Base-by-base conservation (phyloP, 2,329 filamentous ascomycete species). In the Fusarium mangiferae region DNA sequence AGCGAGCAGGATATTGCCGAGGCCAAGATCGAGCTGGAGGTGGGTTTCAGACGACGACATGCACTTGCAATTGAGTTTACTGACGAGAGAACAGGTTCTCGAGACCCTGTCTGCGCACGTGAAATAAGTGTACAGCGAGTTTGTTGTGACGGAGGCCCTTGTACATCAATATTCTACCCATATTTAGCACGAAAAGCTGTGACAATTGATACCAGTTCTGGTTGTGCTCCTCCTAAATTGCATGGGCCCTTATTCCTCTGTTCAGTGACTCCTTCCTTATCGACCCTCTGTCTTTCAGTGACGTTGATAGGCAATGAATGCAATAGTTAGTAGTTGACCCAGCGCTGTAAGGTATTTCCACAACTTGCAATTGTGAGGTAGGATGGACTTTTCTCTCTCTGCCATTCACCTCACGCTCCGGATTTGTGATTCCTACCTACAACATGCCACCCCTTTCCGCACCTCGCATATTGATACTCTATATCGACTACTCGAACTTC, bases 11-110 rank as follows among this genome's bases (percentile, higher is more conserved):
- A 98, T 82, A 94, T 98, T 86, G 96, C 96, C 76, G 96, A 99
- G 91, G 96, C 96, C 78, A 98, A 98, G 91, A 96, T 99, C 84
- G 96, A 98, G 90, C 87, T 99, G 79, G 96, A 99, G 94, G 96
- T 98, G 71, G 30, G 81, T 78, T 49, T 28, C 36, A 8, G 36
- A n/a, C 26, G 57, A 68, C 20, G 57, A 66, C 15, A 68, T 26
- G 11, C 7, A 22, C 14, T 54, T 48, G 36, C 55, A 48, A 69
- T 24, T 62, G 46, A 36, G 17, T n/a, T 54, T 77, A 70, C 84
- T 89, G 80, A 89, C 80, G 41, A 30, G 17, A 14, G 11, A 22
- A 49, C 45, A 95, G 93, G 92, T 96, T 81, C 89, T 96, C 79
- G 94, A 96, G 90, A 93, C 90, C 83, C 89, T 96, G 80, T 92